Base-by-base conservation (phyloP, 192 early-diverging fungal species). In the Coemansia sp. region DNA sequence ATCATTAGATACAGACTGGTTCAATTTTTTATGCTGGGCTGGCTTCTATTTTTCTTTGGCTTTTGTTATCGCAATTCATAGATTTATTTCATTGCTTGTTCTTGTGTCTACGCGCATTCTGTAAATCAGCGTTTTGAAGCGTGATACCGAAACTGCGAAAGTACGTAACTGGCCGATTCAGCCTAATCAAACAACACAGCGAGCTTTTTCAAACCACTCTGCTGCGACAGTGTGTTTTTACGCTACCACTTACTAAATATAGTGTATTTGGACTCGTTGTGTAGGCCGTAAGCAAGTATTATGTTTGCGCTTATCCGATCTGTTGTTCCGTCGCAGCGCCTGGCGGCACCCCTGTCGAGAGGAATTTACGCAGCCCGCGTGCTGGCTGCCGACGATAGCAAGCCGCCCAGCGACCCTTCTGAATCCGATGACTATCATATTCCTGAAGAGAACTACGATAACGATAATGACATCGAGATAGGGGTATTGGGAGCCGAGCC, bases 401-500 rank as follows among this genome's bases (percentile, higher is more conserved):
- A 57, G 51, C 38, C 48, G 59, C 48, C 48, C 48, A 21, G 22
- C 22, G 32, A 24, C 3, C 21, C 27, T 23, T 14, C 51, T 4
- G 37, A 52, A 38, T 9, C 48, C 47, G 22, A 64, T 3, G 23
- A 43, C 15, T 12, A 12, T 1, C 6, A 27, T 4, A 7, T 14
- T 11, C 24, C 60, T 12, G 67, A 61, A 22, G 35, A 39, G 35
- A 45, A n/a, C 41, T 12, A 45, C 41, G 37, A 38, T 8, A 37
- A 38, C 5, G 56, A 57, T 25, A 11, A 41, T 12, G 53, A 15
- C 0, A 32, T 55, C 22, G 14, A 55, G 19, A 1, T 47, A 17
- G 29, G 17, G 15, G 63, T 71, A 6, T 52, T 71, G 41, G 58
- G 69, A 25, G 62, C 62, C 2, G 69, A 71, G 51, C 58, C 69